Percentiles rank a stretch among this genome's conserved stretches.
phyloP scores from a whole-genome alignment of 495 filamentous ascomycete species.

The Chaetomium cochliodes region DNA sequence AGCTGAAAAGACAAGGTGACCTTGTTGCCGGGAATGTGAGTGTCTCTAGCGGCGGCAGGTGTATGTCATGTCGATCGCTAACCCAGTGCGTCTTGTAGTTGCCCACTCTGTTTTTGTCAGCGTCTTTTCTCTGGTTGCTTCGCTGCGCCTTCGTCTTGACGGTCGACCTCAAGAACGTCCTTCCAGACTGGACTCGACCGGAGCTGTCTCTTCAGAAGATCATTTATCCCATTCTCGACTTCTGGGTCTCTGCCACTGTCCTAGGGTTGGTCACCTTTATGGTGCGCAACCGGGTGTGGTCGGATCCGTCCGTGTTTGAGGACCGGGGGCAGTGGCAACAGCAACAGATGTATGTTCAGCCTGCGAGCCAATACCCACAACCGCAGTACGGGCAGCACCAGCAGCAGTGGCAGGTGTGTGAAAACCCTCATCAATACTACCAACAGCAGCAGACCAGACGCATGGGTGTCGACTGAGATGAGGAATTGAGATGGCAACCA shows the following conservation, averaged over 20 bases:
- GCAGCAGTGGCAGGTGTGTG: background rate
- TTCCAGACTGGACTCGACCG: background rate
- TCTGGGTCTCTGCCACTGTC: conserved; percentile 11
- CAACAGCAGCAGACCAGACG: background rate
- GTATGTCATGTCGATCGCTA: background rate
- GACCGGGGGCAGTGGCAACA: background rate
- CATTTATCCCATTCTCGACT: conserved; percentile 16
- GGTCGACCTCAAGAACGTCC: conserved; percentile 10
- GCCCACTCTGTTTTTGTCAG: conserved; percentile 7
- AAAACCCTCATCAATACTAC: background rate
- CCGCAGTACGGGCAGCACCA: conserved; percentile 3
- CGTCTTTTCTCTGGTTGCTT: conserved; percentile 20
- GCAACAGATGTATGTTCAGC: background rate
- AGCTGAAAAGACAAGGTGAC: conserved; percentile 16
- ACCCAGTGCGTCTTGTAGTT: background rate
- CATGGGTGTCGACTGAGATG: no score
- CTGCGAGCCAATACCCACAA: background rate
- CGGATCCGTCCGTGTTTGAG: conserved; percentile 9
- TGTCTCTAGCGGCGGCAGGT: background rate
- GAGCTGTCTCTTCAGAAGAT: background rate
- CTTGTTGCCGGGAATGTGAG: conserved; percentile 11
- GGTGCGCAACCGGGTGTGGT: conserved; percentile 16
- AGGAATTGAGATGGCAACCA: background rate
- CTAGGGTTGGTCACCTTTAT: conserved; percentile 16
- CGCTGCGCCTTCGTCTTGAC: conserved; percentile 15